A percentile compares a stretch with the other conserved stretches of the same genome.
Evolutionary conservation across 164 flowering plant species (phyloP).

Genomic region (Houttuynia cordata): DNA sequence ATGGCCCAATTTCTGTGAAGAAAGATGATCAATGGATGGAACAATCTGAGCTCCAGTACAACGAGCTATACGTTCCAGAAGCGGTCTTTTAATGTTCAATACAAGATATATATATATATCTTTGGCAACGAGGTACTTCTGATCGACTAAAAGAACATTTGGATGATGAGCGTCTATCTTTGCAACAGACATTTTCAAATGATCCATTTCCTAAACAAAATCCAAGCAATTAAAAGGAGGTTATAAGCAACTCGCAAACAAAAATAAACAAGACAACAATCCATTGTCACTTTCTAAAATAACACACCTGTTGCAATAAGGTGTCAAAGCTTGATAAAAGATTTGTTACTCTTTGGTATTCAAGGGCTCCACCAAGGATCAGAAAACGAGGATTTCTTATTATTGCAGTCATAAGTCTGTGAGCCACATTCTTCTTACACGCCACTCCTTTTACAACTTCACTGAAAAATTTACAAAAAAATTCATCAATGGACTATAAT

Average conservation of each 20-base stretch:
- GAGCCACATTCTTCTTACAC: slow-evolving; percentile 97
- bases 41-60: slow-evolving; percentile 89
- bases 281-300: background rate
- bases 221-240: background rate
- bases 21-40: slow-evolving; percentile 85
- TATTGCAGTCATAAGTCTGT: slow-evolving; percentile 81
- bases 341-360: slow-evolving; percentile 86
- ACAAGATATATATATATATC: slow-evolving; percentile 91
- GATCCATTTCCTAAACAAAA: slow-evolving; percentile 73
- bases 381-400: slow-evolving; percentile 62
- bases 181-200: slow-evolving; percentile 94
- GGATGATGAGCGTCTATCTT: slow-evolving; percentile 81
- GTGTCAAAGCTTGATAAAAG: slow-evolving; percentile 85
- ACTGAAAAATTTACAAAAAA: slow-evolving; percentile 21
- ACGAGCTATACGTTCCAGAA: slow-evolving; percentile 90
- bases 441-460: slow-evolving; percentile 85
- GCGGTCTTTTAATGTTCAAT: slow-evolving; percentile 79
- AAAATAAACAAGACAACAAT: background rate
- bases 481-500: background rate
- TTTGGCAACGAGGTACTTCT: slow-evolving; percentile 78
- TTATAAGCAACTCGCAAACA: background rate
- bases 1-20: slow-evolving; percentile 62
- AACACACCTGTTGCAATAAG: slow-evolving; percentile 74
- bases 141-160: slow-evolving; percentile 85
- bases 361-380: slow-evolving; percentile 94